Evolutionary conservation across 2,329 filamentous ascomycete species (phyloP), one percentile per base, ranked within the genome.

Genomic region (Ophiocordyceps robertsii): DNA sequence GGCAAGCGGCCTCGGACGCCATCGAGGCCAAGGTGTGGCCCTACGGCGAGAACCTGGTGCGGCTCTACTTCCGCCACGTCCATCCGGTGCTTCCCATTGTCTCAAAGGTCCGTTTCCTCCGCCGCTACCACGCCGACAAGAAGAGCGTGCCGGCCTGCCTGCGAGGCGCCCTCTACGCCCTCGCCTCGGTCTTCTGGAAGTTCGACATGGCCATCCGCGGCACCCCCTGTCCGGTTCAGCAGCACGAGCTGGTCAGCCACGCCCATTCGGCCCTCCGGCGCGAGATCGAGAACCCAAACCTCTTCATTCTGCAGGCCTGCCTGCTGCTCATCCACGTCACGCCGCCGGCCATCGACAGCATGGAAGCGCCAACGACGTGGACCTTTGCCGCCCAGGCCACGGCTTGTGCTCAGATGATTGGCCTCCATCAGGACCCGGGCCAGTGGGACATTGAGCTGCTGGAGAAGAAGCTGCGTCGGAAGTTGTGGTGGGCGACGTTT

Each of bases 331-430:
- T 69, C 6, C 66, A 71, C 43, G 60, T 70, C 47, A 60, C 61
- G 13, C 64, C 68, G 0, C 65, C 66, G 1, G 59, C 59, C 12
- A 67, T 65, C 16, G 66, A 64, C 29, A 68, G 64, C 12, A 65
- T 68, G 4, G 67, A 70, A 48, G 68, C 64, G 6, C 68, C 67
- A 0, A 59, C 60, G 16, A 64, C 63, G 1, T 70, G 67, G 65
- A 61, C 62, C 1, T 53, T 67, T 37, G 57, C 66, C 0, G 60
- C 64, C 4, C 67, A 68, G 46, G 62, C 62, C 3, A 63, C 63
- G 0, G 62, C 67, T 0, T 63, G 60, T 42, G 67, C 67, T 0
- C 67, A 69, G 43, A 66, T 66, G 49, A 60, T 67, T 13, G 67
- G 67, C 6, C 57, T 70, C 4, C 67, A 70, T 33, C 63, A 62